Conservation (phyloP, 352 stramenopile genomes). For the Pseudoperonospora humuli region DNA sequence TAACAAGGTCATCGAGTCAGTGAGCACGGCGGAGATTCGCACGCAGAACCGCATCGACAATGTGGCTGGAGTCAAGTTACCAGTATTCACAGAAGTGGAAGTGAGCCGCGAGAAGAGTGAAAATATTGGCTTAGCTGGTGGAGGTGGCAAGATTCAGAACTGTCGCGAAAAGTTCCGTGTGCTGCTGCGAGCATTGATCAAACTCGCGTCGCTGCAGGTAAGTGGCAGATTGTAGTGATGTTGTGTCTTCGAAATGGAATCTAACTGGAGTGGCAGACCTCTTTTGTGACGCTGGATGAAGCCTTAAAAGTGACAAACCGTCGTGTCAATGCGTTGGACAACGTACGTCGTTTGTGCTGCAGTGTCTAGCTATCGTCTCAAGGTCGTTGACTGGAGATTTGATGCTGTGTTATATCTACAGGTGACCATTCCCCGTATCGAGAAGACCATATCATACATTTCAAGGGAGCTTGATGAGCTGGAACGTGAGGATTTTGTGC, state of each 20-base stretch:
- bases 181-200: conserved; percentile 79
- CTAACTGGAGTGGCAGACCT: conserved; percentile 87
- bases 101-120: conserved; percentile 91
- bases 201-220: conserved; percentile 82
- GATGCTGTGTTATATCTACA: conserved; percentile 5
- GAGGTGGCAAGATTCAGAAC: conserved; percentile 96
- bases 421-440: conserved; percentile 98
- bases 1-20: conserved; percentile 95
- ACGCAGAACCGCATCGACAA: conserved; percentile 98
- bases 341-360: conserved; percentile 42
- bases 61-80: conserved; percentile 98
- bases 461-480: conserved; percentile 96
- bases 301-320: conserved; percentile 98
- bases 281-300: conserved; percentile 98
- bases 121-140: conserved; percentile 92
- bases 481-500: conserved; percentile 94
- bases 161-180: conserved; percentile 86
- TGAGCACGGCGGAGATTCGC: conserved; percentile 92
- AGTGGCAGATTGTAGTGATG: neutral
- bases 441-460: conserved; percentile 97
- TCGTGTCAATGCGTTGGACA: conserved; percentile 98
- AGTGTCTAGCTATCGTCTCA: neutral
- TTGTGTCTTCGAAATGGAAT: neutral
- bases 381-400: neutral
- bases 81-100: conserved; percentile 96